Conservation (phyloP, 2,329 filamentous ascomycete genomes). For the Fusarium avenaceum region DNA sequence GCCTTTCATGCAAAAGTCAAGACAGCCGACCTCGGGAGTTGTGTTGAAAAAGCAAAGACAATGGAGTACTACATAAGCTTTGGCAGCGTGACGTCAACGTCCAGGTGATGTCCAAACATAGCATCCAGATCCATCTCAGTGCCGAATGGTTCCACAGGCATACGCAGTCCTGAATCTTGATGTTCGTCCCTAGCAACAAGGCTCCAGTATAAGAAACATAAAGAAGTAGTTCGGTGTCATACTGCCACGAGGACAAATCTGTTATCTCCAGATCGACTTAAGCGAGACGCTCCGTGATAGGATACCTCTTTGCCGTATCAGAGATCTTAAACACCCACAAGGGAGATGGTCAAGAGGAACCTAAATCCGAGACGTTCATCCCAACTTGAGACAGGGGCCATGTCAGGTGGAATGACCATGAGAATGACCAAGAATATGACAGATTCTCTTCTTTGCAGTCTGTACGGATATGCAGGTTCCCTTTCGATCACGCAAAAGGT, state of each 20-base stretch:
- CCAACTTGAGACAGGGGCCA: slow-evolving; percentile 38
- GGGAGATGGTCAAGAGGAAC: slow-evolving; percentile 15
- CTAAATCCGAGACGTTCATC: slow-evolving; percentile 37
- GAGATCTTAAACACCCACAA: slow-evolving; percentile 22
- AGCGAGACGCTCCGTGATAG: background rate
- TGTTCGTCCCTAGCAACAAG: background rate
- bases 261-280: background rate
- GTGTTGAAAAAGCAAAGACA: slow-evolving; percentile 16
- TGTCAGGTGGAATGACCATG: slow-evolving; percentile 30
- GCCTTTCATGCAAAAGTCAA: slow-evolving; percentile 17
- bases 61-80: background rate
- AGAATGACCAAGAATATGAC: slow-evolving; percentile 2
- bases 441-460: background rate
- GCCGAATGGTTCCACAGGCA: too few species aligned
- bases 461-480: slow-evolving; percentile 28
- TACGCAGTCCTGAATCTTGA: background rate
- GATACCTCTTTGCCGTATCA: slow-evolving; percentile 5
- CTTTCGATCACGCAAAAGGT: slow-evolving; percentile 31
- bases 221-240: too few species aligned
- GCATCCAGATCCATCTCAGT: background rate
- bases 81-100: slow-evolving; percentile 34
- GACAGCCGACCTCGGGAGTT: background rate
- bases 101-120: background rate
- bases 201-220: background rate
- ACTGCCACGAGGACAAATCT: background rate